Conservation (phyloP, 306 rosid genomes). For the Crotalaria pallida region DNA sequence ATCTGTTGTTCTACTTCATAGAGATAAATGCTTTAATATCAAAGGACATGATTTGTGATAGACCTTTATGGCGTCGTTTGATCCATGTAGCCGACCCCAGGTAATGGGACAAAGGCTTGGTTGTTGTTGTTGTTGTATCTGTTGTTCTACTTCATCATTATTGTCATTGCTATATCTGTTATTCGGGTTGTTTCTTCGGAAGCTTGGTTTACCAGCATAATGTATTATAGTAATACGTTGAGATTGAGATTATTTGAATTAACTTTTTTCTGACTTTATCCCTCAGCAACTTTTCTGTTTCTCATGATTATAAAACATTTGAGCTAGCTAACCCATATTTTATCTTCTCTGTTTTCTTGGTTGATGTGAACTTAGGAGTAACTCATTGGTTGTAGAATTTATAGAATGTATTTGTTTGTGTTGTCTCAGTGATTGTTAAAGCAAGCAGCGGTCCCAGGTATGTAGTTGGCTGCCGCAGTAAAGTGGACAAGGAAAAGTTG, state of each 20-base stretch:
- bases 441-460: slow-evolving; percentile 93
- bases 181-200: background rate
- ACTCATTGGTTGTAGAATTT: slow-evolving; percentile 9
- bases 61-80: too few relatives aligned
- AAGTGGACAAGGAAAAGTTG: slow-evolving; percentile 85
- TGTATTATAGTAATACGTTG: background rate
- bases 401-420: slow-evolving; percentile 30
- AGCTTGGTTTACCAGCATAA: background rate
- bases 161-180: background rate
- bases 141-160: background rate
- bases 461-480: slow-evolving; percentile 92
- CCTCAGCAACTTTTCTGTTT: background rate
- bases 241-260: background rate
- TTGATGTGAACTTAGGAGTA: background rate
- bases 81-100: too few relatives aligned
- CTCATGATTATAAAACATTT: too few relatives aligned
- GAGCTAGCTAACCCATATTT: too few relatives aligned
- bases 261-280: background rate
- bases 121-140: too few relatives aligned
- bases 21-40: too few relatives aligned
- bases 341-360: background rate
- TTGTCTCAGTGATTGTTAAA: slow-evolving; percentile 80
- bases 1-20: too few relatives aligned
- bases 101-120: too few relatives aligned
- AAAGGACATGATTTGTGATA: too few relatives aligned